Percentiles rank a stretch among this genome's conserved stretches.
These are phyloP conservation scores for Mycena citricolor DNA, from an alignment of 1,284 basidiomycete species.

Conservation along the genomic window DNA sequence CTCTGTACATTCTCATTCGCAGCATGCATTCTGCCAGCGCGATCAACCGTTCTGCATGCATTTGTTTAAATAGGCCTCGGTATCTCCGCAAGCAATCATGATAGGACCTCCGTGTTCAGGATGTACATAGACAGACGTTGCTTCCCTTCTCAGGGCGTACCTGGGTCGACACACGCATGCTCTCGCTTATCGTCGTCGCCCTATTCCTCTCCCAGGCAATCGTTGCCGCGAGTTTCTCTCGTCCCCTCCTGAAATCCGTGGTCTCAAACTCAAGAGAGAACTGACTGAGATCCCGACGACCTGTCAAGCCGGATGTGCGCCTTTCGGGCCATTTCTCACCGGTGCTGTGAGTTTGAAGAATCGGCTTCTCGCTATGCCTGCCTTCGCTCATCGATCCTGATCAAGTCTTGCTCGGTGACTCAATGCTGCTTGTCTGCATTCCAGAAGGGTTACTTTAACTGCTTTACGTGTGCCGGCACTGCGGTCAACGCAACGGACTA, in stretches of 20 bases:
- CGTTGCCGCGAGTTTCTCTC: conserved; percentile 4
- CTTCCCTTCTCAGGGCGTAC: too few species aligned
- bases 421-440: conserved; percentile 19
- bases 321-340: conserved; percentile 12
- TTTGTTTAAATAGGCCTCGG: too few species aligned
- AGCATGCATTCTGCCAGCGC: too few species aligned
- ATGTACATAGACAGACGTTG: too few species aligned
- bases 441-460: conserved; percentile 11
- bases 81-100: too few species aligned
- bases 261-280: background rate
- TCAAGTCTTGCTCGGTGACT: conserved; percentile 15
- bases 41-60: too few species aligned
- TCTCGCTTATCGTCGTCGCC: background rate
- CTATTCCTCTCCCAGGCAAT: conserved; percentile 1
- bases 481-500: conserved; percentile 15
- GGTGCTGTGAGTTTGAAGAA: conserved; percentile 18
- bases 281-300: conserved; percentile 9
- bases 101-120: too few species aligned
- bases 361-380: background rate
- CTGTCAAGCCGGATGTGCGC: conserved; percentile 11
- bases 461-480: conserved; percentile 19
- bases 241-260: background rate
- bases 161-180: too few species aligned
- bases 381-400: background rate
- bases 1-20: too few species aligned